Base-by-base conservation (phyloP, 2,329 filamentous ascomycete genomes). In the Ophiostoma piceae region DNA sequence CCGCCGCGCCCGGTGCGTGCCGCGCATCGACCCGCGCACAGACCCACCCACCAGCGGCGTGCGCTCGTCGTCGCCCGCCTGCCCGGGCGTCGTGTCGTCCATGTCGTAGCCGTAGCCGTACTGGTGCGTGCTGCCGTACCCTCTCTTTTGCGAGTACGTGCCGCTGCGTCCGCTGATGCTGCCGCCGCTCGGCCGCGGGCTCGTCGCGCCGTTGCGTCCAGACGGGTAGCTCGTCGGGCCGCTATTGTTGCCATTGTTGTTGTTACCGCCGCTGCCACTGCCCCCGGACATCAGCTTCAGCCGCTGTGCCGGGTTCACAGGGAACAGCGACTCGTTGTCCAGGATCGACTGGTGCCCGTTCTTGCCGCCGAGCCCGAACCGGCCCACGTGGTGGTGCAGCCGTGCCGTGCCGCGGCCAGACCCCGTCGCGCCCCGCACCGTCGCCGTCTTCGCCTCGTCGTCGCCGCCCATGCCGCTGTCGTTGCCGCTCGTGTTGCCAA, bases 1-100 rank as follows among this genome's bases (percentile, higher is more conserved):
- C 60, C 84, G 83, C 66, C 90, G 84, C 69, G 83, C 2, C 39
- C 65, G 79, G 43, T 77, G 74, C 66, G 87, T 37, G 43, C 91
- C 37, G 41, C 91, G 88, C 32, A 88, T 80, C 1, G 87, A 84
- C 11, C 62, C 62, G 5, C 62, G 62, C 62, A 65, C 7, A 9
- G 62, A 65, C 62, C 19, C 32, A 1, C 80, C 79, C 16, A 97
- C 86, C 64, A 98, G 83, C 9, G 94, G 95, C 2, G 93, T 95
- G 65, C 90, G 88, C 80, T 97, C 95, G 77, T 96, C 92, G 76
- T 96, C 92, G 54, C 91, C 92, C 37, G 35, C 22, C 11, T 88
- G 90, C 64, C 87, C 86, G 37, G 87, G 68, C 3, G 57, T 86
- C 70, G 75, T 86, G 72, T 94, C 92, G 77, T 97, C 93, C 74